A percentile compares a stretch with the other conserved stretches of the same genome.
Conservation (phyloP, 2,329 filamentous ascomycete genomes). For the Penicillium sclerotiorum region DNA sequence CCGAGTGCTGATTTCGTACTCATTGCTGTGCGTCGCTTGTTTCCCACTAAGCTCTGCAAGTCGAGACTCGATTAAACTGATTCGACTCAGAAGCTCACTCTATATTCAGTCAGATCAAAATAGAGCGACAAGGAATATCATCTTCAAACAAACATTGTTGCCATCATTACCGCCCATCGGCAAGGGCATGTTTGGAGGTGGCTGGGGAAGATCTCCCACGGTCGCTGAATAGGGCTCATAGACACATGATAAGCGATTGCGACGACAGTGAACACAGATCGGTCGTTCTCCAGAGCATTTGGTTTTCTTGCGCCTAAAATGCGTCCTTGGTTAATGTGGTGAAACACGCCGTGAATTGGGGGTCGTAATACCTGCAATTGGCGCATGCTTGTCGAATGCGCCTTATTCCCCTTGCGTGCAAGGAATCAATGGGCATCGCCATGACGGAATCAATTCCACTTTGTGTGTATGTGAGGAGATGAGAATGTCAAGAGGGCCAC, state of each 20-base stretch:
- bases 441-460: constrained; percentile 8
- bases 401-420: constrained; percentile 16
- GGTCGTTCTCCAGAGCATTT: constrained; percentile 31
- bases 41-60: constrained; percentile 23
- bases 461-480: no score
- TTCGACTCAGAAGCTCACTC: constrained; percentile 21
- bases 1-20: no score
- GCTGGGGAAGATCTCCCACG: no score
- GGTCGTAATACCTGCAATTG: constrained; percentile 27
- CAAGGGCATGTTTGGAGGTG: no score
- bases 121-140: no score
- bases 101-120: neutral
- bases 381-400: constrained; percentile 34
- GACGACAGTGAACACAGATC: constrained; percentile 29
- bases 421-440: constrained; percentile 10
- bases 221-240: constrained; percentile 30
- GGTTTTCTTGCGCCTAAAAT: constrained; percentile 26
- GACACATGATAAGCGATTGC: constrained; percentile 25
- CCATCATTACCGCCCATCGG: no score
- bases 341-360: neutral
- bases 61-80: constrained; percentile 26
- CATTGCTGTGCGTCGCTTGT: no score
- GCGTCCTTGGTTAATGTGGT: neutral
- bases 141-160: no score
- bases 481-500: no score